Base-by-base conservation (phyloP, 1,284 basidiomycete species). In the Lentinus polychrous region DNA sequence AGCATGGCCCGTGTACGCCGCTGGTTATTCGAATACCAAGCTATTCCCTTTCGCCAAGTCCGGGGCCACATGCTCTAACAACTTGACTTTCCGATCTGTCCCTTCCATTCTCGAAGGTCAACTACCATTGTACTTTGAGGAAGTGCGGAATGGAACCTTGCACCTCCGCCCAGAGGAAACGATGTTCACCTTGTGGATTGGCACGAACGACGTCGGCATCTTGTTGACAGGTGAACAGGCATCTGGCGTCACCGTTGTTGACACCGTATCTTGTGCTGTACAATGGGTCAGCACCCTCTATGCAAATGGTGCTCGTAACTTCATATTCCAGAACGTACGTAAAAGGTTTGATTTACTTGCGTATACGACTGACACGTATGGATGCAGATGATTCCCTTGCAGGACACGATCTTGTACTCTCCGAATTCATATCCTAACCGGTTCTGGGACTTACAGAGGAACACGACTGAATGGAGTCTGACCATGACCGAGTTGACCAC, bases 161-260 rank as follows among this genome's bases (percentile, higher is more conserved):
- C 50, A 39, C 39, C 51, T 66, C 14, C 39, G 56, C 22, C 51
- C 67, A 0, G 56, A 66, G 8, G 63, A 69, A 42, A 76, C 74
- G 4, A 54, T 75, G 11, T 74, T 71, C 52, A 71, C 71, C n/a
- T 60, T 76, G 6, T 75, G 73, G 74, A 75, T 75, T 48, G 73
- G 73, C 7, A 73, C 73, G 14, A 75, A 74, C 52, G 73, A 74
- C 54, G 58, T 75, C 6, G 74, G 74, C 5, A 66, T 61, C 20
- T 56, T 74, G n/a, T 43, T 73, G 17, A 72, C 69, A 0, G 72
- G 71, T 1, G 52, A 59, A 3, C 59, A 66, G 40, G 50, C 57
- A 0, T 58, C 64, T 0, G 66, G 63, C 1, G 69, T 71, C 7
- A 73, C 69, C 3, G 56, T 76, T 47, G 71, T 73, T 5, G 60